Evolutionary conservation across 1,139 yeast genomes (phyloP).

Genomic region (Yamadazyma jaroonii): DNA sequence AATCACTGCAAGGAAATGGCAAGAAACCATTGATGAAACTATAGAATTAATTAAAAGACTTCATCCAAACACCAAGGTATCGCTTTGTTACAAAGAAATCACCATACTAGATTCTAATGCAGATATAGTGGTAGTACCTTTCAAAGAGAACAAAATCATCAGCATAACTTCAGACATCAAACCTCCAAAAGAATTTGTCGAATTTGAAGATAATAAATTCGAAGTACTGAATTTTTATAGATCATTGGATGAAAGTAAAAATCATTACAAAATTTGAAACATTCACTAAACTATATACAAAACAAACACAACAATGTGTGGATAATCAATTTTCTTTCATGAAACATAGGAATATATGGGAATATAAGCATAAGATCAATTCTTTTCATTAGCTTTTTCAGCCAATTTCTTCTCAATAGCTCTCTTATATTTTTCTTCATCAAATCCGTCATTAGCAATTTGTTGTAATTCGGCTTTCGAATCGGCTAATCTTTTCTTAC

Average conservation of each 20-base stretch:
- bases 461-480: slow-evolving; percentile 35
- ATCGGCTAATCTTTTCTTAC: slow-evolving; percentile 49
- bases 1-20: neutral
- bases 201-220: neutral
- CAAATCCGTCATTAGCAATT: slow-evolving; percentile 42
- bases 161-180: neutral
- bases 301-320: too few relatives aligned
- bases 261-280: slow-evolving; percentile 2
- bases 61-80: slow-evolving; percentile 1
- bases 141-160: slow-evolving; percentile 2
- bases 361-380: neutral
- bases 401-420: slow-evolving; percentile 8
- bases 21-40: slow-evolving; percentile 6
- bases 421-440: slow-evolving; percentile 18
- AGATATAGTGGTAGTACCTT: slow-evolving; percentile 5
- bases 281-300: slow-evolving; percentile 1
- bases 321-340: too few relatives aligned
- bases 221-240: slow-evolving; percentile 3
- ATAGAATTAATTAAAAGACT: slow-evolving; percentile 1
- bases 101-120: slow-evolving; percentile 6
- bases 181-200: neutral
- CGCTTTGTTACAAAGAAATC: slow-evolving; percentile 2
- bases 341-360: too few relatives aligned
- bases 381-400: neutral
- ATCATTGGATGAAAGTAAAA: neutral